phyloP scores from a whole-genome alignment of 331 rosid genomes.

The Malus hybrid region DNA sequence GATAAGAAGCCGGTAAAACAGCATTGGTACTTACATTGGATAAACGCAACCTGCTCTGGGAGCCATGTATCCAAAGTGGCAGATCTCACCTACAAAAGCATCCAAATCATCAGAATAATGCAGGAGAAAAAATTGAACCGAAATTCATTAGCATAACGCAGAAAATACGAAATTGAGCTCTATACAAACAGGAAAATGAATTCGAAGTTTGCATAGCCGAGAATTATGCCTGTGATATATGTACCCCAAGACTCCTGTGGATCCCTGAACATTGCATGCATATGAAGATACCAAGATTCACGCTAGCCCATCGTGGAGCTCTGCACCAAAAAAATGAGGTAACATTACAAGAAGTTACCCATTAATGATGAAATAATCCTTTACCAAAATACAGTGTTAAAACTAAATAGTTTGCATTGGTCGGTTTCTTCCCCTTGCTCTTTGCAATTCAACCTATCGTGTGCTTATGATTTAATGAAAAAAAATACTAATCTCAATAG shows the following conservation, averaged over 20 bases:
- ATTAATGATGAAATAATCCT: neutral
- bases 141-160: too few relatives aligned
- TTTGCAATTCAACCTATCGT: neutral
- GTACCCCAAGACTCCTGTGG: too few relatives aligned
- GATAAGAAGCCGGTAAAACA: neutral
- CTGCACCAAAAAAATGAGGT: constrained; percentile 32
- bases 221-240: constrained; percentile 44
- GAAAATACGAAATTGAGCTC: neutral
- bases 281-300: constrained; percentile 72
- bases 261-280: too few relatives aligned
- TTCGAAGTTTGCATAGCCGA: too few relatives aligned
- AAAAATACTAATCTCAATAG: neutral
- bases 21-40: constrained; percentile 7
- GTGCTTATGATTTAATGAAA: neutral
- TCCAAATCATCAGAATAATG: neutral
- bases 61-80: constrained; percentile 26
- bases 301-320: constrained; percentile 95
- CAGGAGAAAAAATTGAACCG: neutral
- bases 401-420: neutral
- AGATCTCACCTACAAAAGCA: constrained; percentile 18
- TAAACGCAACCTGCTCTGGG: constrained; percentile 16
- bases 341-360: constrained; percentile 8
- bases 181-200: neutral
- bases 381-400: neutral
- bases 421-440: neutral